A percentile compares a stretch with the other conserved stretches of the same genome.
phyloP scores from a whole-genome alignment of 108 stramenopile genomes.

The Nannochloropsis gaditana region DNA sequence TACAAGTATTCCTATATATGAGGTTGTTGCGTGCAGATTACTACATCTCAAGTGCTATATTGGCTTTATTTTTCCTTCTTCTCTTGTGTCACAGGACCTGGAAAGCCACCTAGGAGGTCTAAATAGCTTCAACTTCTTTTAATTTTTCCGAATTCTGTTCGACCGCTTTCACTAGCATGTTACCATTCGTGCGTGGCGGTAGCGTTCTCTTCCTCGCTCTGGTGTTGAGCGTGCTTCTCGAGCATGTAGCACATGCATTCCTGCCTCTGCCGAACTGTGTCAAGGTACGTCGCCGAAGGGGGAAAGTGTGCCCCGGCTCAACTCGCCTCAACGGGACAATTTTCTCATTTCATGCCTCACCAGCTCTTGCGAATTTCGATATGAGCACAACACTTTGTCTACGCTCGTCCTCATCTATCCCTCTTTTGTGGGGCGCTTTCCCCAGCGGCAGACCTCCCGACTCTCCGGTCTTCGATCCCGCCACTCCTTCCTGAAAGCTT shows the following conservation, averaged over 20 bases:
- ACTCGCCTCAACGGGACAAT: not conserved
- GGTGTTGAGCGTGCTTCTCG: not conserved
- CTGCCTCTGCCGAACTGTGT: not conserved
- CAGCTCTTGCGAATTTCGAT: not conserved
- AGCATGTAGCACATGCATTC: not conserved
- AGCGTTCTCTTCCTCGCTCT: not conserved
- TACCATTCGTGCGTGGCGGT: not conserved
- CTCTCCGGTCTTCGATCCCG: not conserved
- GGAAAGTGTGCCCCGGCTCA: too few species aligned
- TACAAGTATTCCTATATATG: too few species aligned
- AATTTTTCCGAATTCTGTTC: too few species aligned
- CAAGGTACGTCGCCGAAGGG: not conserved
- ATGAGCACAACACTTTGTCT: not conserved
- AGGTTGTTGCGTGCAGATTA: too few species aligned
- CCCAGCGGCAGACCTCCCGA: not conserved
- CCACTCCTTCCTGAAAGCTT: conserved; percentile 4
- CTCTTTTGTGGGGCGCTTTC: too few species aligned
- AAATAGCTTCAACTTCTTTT: too few species aligned
- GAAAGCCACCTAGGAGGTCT: too few species aligned
- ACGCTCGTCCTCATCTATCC: too few species aligned
- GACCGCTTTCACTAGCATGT: not conserved
- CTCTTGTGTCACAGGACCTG: too few species aligned
- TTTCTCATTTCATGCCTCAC: not conserved
- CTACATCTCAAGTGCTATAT: too few species aligned
- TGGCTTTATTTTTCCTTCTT: too few species aligned